Evolutionary conservation across 2,329 filamentous ascomycete species (phyloP), one percentile per base, ranked within the genome.

Genomic region (Clarireedia monteithiana): DNA sequence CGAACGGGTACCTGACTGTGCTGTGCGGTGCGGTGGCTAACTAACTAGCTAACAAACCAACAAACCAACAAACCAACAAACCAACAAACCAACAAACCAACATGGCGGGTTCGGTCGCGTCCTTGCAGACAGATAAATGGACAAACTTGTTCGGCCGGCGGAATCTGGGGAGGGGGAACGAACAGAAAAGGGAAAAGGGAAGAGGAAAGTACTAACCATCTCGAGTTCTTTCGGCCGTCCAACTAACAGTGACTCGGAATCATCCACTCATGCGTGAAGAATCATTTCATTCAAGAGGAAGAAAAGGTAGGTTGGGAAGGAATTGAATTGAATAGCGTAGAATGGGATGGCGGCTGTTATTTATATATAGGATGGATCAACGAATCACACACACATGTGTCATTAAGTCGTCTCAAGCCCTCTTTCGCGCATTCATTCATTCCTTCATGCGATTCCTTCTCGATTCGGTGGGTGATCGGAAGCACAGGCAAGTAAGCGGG

Each of bases 171-270:
- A 20, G 20, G 20, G 39, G 10, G n/a, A 42, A 42, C 15, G 3
- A 39, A 9, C 42, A 17, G 40, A 36, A 49, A 42, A 39, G 51
- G 44, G 34, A 48, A 42, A 7, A 10, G 23, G 26, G 5, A 27
- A 17, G 15, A 6, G 10, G 12, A 7, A 27, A 27, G n/a, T 50
- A 55, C 52, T 50, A 34, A 55, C 52, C 52, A 55, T 55, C 9
- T 55, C 46, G 52, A 50, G 46, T 42, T 45, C 14, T 47, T 55
- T 49, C 51, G 44, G 48, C 17, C 15, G 9, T n/a, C 46, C 44
- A 44, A 34, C 48, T 27, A 50, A 50, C 27, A 48, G 36, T 50
- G 46, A 48, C 48, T n/a, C 42, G 38, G 36, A 44, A 26, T 44
- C 26, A 26, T 34, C 50, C 30, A 40, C 14, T 40, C 15, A 40